These are phyloP conservation scores for Diophrys appendiculata DNA, from an alignment of 73 alveolate species.

Conservation along the genomic window DNA sequence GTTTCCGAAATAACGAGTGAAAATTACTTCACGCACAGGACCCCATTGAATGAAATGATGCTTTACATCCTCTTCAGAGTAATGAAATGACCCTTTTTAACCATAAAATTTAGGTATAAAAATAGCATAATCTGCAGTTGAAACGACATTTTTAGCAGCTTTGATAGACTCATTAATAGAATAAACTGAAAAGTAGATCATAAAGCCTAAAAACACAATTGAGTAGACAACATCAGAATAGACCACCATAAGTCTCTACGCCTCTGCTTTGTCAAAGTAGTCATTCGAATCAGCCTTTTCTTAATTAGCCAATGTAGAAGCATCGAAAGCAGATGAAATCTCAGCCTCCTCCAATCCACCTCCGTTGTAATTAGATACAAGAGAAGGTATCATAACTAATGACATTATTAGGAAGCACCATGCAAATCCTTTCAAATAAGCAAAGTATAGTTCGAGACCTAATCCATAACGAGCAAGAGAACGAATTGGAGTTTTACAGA, in stretches of 20 bases:
- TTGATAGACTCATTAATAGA: too few relatives aligned
- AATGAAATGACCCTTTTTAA: too few relatives aligned
- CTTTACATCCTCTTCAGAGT: too few relatives aligned
- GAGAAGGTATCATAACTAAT: slow-evolving; percentile 6
- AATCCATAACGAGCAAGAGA: slow-evolving; percentile 24
- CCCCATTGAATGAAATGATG: too few relatives aligned
- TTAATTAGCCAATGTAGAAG: background rate
- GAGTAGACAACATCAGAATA: slow-evolving; percentile 3
- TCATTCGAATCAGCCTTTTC: background rate
- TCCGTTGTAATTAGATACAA: slow-evolving; percentile 11
- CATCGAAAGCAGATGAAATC: background rate
- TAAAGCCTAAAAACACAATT: background rate
- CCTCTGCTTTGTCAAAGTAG: too few relatives aligned
- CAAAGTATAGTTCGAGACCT: slow-evolving; percentile 19
- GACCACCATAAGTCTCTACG: background rate
- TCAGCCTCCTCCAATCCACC: background rate
- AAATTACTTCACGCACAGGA: slow-evolving; percentile 5
- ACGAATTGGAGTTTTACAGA: background rate
- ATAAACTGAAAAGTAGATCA: too few relatives aligned
- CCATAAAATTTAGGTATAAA: too few relatives aligned
- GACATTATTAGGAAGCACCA: slow-evolving; percentile 1
- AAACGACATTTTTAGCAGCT: too few relatives aligned
- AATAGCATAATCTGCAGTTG: too few relatives aligned
- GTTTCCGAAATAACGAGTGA: slow-evolving; percentile 9
- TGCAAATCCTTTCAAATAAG: background rate